A percentile compares a stretch with the other conserved stretches of the same genome.
Evolutionary conservation across 176 grass and related monocot genomes (phyloP).

Genomic region (Oryza australiensis): DNA sequence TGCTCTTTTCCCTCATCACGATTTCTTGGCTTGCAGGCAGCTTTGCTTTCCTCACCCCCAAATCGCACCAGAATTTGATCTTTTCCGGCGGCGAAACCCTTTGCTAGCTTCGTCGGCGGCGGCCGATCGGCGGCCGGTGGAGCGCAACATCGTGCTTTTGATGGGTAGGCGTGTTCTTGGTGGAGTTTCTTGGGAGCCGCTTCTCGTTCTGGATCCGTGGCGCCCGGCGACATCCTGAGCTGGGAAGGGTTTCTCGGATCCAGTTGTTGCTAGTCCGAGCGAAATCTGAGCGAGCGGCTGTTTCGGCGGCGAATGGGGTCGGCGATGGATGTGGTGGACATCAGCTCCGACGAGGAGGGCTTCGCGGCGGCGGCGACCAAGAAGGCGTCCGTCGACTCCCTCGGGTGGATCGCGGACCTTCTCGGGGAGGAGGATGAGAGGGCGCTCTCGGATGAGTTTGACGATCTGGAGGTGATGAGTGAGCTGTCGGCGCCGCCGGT

Average conservation of each 20-base stretch:
- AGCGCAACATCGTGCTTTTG: slow-evolving; percentile 24
- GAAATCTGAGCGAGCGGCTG: background rate
- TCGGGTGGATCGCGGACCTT: slow-evolving; percentile 39
- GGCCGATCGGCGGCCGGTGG: slow-evolving; percentile 14
- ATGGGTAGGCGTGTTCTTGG: slow-evolving; percentile 27
- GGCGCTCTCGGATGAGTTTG: slow-evolving; percentile 34
- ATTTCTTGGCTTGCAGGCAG: slow-evolving; percentile 27
- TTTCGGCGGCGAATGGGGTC: slow-evolving; percentile 44
- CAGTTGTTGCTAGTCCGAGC: background rate
- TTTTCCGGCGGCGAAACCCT: background rate
- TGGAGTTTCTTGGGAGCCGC: slow-evolving; percentile 1
- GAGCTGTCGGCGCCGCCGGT: slow-evolving; percentile 41
- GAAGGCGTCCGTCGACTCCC: slow-evolving; percentile 2
- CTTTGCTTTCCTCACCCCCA: slow-evolving; percentile 27
- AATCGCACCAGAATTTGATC: slow-evolving; percentile 6
- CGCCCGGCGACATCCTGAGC: background rate
- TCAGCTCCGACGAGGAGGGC: slow-evolving; percentile 96
- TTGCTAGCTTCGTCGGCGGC: background rate
- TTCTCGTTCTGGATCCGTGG: slow-evolving; percentile 26
- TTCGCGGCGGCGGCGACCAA: background rate
- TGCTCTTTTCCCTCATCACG: background rate
- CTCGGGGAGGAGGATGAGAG: slow-evolving; percentile 17
- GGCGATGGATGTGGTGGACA: slow-evolving; percentile 55
- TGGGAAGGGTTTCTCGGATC: slow-evolving; percentile 28
- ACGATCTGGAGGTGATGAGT: slow-evolving; percentile 65